These are phyloP conservation scores for Nitzschia putrida DNA, from an alignment of 108 stramenopile species.

Conservation along the genomic window DNA sequence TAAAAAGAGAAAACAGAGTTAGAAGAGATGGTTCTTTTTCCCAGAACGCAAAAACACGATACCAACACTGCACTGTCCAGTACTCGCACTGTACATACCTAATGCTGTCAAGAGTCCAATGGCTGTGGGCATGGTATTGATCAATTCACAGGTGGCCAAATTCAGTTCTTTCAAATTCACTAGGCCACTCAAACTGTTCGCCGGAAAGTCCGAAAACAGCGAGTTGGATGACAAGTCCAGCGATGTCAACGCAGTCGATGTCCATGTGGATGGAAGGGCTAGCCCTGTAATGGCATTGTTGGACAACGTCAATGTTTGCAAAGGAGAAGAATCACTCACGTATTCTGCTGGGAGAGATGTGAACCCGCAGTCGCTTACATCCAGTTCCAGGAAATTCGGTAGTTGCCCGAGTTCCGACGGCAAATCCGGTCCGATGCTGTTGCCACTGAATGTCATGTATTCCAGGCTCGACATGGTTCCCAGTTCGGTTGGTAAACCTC, in stretches of 20 bases:
- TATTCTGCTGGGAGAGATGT: conserved; percentile 9
- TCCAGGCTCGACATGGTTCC: conserved; percentile 18
- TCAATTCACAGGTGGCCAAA: conserved; percentile 12
- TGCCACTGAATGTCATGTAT: conserved; percentile 25
- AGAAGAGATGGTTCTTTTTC: too few species aligned
- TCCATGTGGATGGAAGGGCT: conserved; percentile 7
- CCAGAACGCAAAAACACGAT: too few species aligned
- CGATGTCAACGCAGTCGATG: conserved; percentile 14
- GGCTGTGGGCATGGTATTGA: not conserved
- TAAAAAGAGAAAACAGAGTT: conserved; percentile 1
- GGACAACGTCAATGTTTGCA: conserved; percentile 13
- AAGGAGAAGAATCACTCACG: conserved; percentile 8
- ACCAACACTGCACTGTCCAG: too few species aligned
- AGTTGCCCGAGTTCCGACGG: conserved; percentile 29
- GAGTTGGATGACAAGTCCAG: conserved; percentile 23
- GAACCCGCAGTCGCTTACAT: conserved; percentile 10
- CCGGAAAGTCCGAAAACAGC: conserved; percentile 4
- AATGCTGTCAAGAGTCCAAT: conserved; percentile 4
- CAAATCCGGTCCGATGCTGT: conserved; percentile 19
- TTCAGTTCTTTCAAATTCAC: conserved; percentile 14
- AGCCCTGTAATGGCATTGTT: conserved; percentile 17
- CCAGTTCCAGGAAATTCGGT: conserved; percentile 21
- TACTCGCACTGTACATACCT: too few species aligned
- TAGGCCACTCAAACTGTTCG: conserved; percentile 10
- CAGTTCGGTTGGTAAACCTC: conserved; percentile 28